Percentiles rank a stretch among this genome's conserved stretches.
Evolutionary conservation across 2,329 filamentous ascomycete species (phyloP).

Genomic region (Seiridium unicorne): DNA sequence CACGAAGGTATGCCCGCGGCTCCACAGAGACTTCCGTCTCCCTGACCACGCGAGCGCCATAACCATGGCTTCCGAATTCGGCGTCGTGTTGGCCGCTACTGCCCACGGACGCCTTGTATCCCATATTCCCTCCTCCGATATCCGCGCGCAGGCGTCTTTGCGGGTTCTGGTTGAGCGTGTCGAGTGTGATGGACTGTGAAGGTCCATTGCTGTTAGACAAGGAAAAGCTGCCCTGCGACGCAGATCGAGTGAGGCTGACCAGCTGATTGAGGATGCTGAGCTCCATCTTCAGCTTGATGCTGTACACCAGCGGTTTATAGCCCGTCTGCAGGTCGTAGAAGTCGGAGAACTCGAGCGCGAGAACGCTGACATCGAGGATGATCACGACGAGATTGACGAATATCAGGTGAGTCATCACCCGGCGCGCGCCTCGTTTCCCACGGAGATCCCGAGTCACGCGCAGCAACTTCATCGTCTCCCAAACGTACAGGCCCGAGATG

Average conservation of each 20-base stretch:
- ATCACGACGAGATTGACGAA: conserved; percentile 36
- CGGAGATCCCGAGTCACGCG: conserved; percentile 3
- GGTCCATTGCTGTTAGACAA: not conserved
- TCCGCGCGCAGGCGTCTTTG: not conserved
- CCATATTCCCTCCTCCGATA: not conserved
- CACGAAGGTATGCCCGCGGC: not conserved
- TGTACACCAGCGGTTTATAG: conserved; percentile 31
- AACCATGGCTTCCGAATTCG: not conserved
- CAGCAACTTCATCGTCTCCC: conserved; percentile 16
- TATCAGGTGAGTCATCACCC: conserved; percentile 31
- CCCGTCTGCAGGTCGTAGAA: conserved; percentile 32
- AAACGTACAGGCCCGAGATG: conserved; percentile 28
- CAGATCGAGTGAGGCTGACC: conserved; percentile 14
- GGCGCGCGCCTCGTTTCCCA: conserved; percentile 11
- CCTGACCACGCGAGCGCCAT: not conserved
- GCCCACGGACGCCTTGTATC: not conserved
- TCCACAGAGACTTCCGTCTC: not conserved
- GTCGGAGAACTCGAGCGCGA: conserved; percentile 34
- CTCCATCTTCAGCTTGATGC: conserved; percentile 32
- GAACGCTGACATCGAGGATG: conserved; percentile 33
- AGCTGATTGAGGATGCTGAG: conserved; percentile 32
- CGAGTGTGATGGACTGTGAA: not conserved
- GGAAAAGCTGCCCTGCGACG: not conserved
- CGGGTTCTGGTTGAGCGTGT: not conserved
- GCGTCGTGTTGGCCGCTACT: not conserved